Evolutionary conservation across 495 filamentous ascomycete species (phyloP).

Genomic region (Neurospora terricola): DNA sequence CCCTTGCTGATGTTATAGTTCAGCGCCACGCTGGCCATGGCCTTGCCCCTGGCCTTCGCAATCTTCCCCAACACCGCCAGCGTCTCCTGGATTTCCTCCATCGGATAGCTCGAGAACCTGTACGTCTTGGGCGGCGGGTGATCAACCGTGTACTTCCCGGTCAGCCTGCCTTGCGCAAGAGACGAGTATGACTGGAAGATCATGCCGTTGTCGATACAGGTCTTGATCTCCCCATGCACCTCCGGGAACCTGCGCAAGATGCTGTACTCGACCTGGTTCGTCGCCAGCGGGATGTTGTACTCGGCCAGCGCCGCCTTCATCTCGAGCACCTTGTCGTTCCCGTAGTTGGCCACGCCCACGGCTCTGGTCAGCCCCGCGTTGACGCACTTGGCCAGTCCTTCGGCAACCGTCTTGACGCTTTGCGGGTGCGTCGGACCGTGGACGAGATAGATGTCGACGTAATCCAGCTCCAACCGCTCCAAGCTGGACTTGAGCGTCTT

Average conservation of each 20-base stretch:
- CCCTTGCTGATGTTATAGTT: conserved; percentile 27
- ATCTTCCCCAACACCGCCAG: conserved; percentile 16
- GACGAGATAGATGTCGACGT: conserved; percentile 7
- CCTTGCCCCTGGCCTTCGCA: conserved; percentile 15
- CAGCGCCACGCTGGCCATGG: conserved; percentile 27
- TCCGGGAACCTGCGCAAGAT: neutral
- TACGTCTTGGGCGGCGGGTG: conserved; percentile 26
- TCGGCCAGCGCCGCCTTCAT: conserved; percentile 10
- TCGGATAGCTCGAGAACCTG: conserved; percentile 1
- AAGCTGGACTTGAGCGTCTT: neutral
- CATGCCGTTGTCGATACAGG: neutral
- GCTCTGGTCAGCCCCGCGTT: conserved; percentile 24
- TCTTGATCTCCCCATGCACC: neutral
- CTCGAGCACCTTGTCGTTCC: conserved; percentile 28
- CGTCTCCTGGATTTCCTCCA: conserved; percentile 1
- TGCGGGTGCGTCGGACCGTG: conserved; percentile 6
- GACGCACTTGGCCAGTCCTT: conserved; percentile 29
- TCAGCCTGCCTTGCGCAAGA: conserved; percentile 15
- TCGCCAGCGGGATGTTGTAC: conserved; percentile 1
- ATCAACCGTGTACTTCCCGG: conserved; percentile 24
- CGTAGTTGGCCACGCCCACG: conserved; percentile 36
- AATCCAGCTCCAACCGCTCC: neutral
- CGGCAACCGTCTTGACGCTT: neutral
- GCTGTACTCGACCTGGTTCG: conserved; percentile 6
- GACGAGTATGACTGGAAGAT: conserved; percentile 9